phyloP scores from a whole-genome alignment of 352 stramenopile genomes.

The Pythium graminicola region DNA sequence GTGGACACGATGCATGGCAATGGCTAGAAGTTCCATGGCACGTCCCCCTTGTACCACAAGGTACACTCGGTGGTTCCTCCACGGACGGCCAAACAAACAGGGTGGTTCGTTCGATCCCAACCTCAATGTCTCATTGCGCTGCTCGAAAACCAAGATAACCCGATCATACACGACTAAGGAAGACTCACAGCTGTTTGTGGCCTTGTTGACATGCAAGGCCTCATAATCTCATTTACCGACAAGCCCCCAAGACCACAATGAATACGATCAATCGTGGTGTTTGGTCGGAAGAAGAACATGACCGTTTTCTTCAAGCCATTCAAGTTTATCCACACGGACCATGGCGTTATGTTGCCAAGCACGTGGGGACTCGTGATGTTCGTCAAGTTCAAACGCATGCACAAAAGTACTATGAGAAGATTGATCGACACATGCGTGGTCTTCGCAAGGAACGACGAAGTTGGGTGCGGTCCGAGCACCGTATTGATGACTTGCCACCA shows the following conservation, averaged over 20 bases:
- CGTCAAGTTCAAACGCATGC: constrained; percentile 61
- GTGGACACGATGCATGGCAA: constrained; percentile 2
- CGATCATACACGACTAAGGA: not conserved
- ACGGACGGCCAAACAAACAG: constrained; percentile 7
- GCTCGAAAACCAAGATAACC: not conserved
- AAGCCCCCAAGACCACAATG: not conserved
- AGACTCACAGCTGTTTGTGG: no score
- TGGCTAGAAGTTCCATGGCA: not conserved
- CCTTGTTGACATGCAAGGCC: no score
- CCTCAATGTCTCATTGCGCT: not conserved
- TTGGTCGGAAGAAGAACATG: constrained; percentile 33
- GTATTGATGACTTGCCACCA: constrained; percentile 13
- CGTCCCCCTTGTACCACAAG: not conserved
- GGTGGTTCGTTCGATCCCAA: no score
- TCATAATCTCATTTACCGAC: constrained; percentile 1
- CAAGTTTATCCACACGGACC: constrained; percentile 29
- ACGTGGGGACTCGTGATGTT: constrained; percentile 32
- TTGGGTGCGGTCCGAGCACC: constrained; percentile 16
- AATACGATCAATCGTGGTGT: constrained; percentile 18
- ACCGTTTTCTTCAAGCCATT: constrained; percentile 28
- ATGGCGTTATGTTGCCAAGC: constrained; percentile 27
- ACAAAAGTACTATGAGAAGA: constrained; percentile 68
- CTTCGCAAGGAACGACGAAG: constrained; percentile 49
- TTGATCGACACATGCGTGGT: constrained; percentile 44
- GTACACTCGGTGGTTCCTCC: not conserved